Percentiles rank a stretch among this genome's conserved stretches.
Conservation (phyloP, 2,329 filamentous ascomycete genomes). For the Seiridium cupressi region DNA sequence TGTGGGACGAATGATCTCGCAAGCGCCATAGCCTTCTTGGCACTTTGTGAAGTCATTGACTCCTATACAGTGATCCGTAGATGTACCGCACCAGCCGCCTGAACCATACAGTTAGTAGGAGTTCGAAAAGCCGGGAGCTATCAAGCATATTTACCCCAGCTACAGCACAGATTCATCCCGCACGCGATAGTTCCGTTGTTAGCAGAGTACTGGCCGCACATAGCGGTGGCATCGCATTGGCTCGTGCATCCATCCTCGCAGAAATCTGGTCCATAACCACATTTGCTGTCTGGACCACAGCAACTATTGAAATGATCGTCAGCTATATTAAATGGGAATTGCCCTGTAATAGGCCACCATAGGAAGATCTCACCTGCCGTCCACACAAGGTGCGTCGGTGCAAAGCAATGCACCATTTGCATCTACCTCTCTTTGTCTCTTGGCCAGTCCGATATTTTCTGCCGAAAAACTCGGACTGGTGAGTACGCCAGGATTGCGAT, state of each 20-base stretch:
- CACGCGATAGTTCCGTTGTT: neutral
- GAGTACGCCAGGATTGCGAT: neutral
- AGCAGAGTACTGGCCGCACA: neutral
- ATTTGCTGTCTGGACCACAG: neutral
- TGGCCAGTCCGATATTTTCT: neutral
- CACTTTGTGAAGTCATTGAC: neutral
- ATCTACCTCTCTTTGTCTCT: neutral
- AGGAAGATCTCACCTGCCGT: neutral
- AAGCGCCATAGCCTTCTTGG: neutral
- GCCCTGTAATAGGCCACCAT: neutral
- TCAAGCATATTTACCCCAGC: neutral
- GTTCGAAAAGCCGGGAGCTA: neutral
- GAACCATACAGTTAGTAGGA: neutral
- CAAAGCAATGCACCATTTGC: neutral
- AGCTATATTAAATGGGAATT: neutral
- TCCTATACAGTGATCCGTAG: neutral
- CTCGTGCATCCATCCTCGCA: neutral
- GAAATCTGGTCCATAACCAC: slow-evolving; percentile 1
- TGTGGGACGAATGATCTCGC: neutral
- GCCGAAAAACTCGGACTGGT: neutral
- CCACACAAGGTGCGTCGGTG: neutral
- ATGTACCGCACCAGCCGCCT: neutral
- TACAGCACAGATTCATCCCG: slow-evolving; percentile 6
- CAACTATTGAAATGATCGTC: neutral
- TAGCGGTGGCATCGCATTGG: slow-evolving; percentile 1